Evolutionary conservation across 352 stramenopile species (phyloP), one percentile per base, ranked within the genome.

Genomic region (Globisporangium irregulare): DNA sequence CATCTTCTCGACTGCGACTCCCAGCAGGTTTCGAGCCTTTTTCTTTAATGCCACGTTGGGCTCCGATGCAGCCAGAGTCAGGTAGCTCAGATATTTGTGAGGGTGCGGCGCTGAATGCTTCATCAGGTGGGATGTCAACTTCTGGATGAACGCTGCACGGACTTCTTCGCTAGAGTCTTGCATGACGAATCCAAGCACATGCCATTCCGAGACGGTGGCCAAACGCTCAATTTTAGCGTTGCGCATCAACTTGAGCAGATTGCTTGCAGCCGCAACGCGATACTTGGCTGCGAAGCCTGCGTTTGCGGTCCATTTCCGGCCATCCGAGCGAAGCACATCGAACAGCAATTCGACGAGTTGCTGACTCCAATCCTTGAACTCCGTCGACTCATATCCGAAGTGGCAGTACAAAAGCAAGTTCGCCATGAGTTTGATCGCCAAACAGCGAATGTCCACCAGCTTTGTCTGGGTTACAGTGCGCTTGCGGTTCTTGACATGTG

Each of bases 41-140:
- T 92, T 92, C 64, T 93, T 94, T 25, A 94, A 46, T 20, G 61
- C 61, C 3, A 60, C 32, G 29, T 58, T 89, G 2, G 72, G 36
- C 20, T 96, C 89, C 7, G 77, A 86, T 8, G 80, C 86, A 38
- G 83, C 81, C 29, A 96, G 67, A 10, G 80, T 80, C 62, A 96
- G 62, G 64, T 90, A 93, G 46, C 81, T 89, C 41, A 94, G 41
- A 58, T 94, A 96, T 68, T 93, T 95, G 73, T 96, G 89, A 10
- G 77, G 83, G 65, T 90, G 71, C 14, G 80, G 76, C 14, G 84
- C 72, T 8, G 76, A 66, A 36, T 85, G 72, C 62, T 91, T 91
- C 65, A 93, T 79, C 66, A 95, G 67, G 51, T 89, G 84, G 6
- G 80, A 71, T 9, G 79, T 87, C n/a, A 96, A 64, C 24, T 89